A percentile compares a stretch with the other conserved stretches of the same genome.
These are phyloP conservation scores for Enterospora canceri DNA, from an alignment of 371 early-diverging fungal genomes.

Conservation along the genomic window DNA sequence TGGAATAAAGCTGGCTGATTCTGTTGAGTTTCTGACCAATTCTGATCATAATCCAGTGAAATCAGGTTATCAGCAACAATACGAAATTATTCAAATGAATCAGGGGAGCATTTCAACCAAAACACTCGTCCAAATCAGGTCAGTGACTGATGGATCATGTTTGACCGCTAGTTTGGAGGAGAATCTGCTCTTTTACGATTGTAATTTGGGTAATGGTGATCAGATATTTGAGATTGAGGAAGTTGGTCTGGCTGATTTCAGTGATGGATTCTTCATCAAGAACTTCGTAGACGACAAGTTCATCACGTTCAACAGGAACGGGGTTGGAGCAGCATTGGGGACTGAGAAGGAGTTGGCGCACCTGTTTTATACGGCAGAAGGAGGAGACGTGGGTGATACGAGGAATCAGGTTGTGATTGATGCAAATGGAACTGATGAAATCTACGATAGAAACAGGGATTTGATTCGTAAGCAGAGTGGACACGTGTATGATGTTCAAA, in stretches of 20 bases:
- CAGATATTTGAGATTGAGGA: background rate
- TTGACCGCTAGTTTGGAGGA: too few species aligned
- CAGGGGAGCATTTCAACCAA: too few species aligned
- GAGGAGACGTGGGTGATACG: background rate
- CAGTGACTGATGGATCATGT: too few species aligned
- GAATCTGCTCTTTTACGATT: background rate
- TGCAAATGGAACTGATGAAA: background rate
- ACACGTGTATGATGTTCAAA: background rate
- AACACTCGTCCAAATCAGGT: too few species aligned
- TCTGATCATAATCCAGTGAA: too few species aligned
- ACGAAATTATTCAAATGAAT: too few species aligned
- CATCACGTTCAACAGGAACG: background rate
- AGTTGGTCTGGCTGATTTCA: background rate
- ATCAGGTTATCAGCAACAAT: too few species aligned
- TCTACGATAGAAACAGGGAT: background rate
- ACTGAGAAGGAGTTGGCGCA: background rate
- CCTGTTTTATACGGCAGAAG: background rate
- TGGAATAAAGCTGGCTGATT: too few species aligned
- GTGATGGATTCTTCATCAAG: background rate
- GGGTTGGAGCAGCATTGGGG: background rate
- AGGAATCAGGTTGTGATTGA: background rate
- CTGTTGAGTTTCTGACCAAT: too few species aligned
- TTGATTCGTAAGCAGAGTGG: background rate
- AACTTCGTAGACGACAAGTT: background rate
- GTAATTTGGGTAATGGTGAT: background rate